phyloP scores from a whole-genome alignment of 2,329 filamentous ascomycete genomes.

The Penicillium nordicum region DNA sequence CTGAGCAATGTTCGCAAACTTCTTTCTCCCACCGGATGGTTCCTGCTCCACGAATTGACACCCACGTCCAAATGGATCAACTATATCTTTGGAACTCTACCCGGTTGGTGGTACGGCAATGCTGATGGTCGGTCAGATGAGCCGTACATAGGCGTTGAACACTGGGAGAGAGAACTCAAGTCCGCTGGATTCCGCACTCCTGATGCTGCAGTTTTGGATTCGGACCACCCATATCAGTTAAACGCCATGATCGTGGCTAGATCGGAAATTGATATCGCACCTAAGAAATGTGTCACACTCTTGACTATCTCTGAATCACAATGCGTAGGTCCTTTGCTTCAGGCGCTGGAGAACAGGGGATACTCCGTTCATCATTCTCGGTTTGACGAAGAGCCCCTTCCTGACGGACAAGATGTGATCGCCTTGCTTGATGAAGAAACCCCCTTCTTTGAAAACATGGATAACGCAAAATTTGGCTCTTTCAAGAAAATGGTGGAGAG shows the following conservation, averaged over 20 bases:
- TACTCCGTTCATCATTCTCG: constrained; percentile 1
- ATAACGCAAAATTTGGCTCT: not conserved
- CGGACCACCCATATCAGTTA: constrained; percentile 8
- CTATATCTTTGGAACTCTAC: constrained; percentile 34
- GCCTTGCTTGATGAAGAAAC: constrained; percentile 11
- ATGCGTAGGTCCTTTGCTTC: not conserved
- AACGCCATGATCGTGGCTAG: constrained; percentile 8
- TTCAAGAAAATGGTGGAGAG: constrained; percentile 7
- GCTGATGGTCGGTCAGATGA: constrained; percentile 15
- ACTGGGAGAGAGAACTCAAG: constrained; percentile 19
- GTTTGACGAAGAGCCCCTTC: not conserved
- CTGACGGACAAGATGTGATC: constrained; percentile 11
- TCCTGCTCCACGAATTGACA: constrained; percentile 46
- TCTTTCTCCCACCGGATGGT: constrained; percentile 43
- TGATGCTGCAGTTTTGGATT: constrained; percentile 8
- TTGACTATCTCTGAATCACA: not conserved
- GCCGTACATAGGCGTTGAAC: constrained; percentile 17
- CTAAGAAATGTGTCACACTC: not conserved
- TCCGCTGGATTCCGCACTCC: constrained; percentile 17
- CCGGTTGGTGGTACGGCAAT: constrained; percentile 41
- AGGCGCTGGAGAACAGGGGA: not conserved
- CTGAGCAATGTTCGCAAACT: constrained; percentile 27
- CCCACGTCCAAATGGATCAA: constrained; percentile 13
- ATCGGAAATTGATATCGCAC: not conserved
- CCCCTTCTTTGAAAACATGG: constrained; percentile 13